Conservation (phyloP, 1,284 basidiomycete genomes). For the Rhizoctonia solani region DNA sequence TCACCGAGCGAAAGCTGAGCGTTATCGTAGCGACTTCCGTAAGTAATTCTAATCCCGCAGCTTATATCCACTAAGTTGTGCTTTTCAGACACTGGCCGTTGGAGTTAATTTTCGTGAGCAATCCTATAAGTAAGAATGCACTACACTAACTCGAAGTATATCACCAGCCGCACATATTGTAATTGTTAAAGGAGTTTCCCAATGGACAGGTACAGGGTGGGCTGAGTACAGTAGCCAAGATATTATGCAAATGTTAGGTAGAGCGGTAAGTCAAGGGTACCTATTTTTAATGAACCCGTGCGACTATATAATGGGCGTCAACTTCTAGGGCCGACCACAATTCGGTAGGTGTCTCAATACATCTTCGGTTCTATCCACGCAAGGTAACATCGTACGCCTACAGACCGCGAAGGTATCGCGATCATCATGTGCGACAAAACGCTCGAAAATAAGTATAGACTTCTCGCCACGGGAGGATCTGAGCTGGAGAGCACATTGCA, state of each 20-base stretch:
- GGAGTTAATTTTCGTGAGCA: slow-evolving; percentile 83
- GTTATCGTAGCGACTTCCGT: slow-evolving; percentile 77
- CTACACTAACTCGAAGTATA: neutral
- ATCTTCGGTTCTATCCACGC: slow-evolving; percentile 36
- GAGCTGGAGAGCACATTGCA: slow-evolving; percentile 85
- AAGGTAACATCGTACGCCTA: neutral
- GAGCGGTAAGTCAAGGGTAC: slow-evolving; percentile 60
- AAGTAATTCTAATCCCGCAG: slow-evolving; percentile 40
- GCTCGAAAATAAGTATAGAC: slow-evolving; percentile 72
- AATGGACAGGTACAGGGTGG: slow-evolving; percentile 56
- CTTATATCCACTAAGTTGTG: neutral
- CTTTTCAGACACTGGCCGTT: slow-evolving; percentile 74
- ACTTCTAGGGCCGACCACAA: slow-evolving; percentile 84
- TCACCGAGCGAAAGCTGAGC: slow-evolving; percentile 63
- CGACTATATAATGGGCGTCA: slow-evolving; percentile 41
- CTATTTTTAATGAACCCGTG: neutral
- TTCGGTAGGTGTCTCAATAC: slow-evolving; percentile 60
- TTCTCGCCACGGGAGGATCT: slow-evolving; percentile 67
- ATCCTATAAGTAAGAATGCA: neutral
- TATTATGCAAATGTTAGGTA: slow-evolving; percentile 83
- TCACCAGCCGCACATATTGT: slow-evolving; percentile 75
- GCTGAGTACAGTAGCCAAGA: slow-evolving; percentile 82
- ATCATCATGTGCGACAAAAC: slow-evolving; percentile 78
- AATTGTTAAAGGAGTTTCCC: slow-evolving; percentile 78
- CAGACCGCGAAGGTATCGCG: slow-evolving; percentile 72